phyloP scores from a whole-genome alignment of 2,329 filamentous ascomycete species.

The Pseudogymnoascus destructans region DNA sequence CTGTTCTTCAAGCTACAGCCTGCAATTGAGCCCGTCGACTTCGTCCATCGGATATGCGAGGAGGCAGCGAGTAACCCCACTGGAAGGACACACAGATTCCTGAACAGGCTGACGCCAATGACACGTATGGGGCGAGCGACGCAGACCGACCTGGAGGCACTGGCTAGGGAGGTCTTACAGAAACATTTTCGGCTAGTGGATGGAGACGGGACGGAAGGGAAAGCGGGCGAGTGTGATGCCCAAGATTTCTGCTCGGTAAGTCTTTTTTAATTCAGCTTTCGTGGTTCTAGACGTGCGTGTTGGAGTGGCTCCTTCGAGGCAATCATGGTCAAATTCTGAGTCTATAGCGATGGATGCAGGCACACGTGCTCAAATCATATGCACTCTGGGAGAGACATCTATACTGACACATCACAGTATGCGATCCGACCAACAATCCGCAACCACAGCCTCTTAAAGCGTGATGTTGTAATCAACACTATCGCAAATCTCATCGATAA shows the following conservation, averaged over 20 bases:
- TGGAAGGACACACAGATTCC: slow-evolving; percentile 39
- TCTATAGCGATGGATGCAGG: neutral
- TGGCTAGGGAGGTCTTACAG: slow-evolving; percentile 49
- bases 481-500: slow-evolving; percentile 44
- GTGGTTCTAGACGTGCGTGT: neutral
- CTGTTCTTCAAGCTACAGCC: slow-evolving; percentile 46
- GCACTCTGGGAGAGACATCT: neutral
- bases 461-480: slow-evolving; percentile 53
- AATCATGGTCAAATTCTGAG: neutral
- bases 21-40: slow-evolving; percentile 42
- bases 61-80: slow-evolving; percentile 35
- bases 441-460: slow-evolving; percentile 55
- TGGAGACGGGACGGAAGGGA: slow-evolving; percentile 16
- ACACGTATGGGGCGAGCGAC: slow-evolving; percentile 49
- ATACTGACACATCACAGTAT: slow-evolving; percentile 40
- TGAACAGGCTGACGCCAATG: slow-evolving; percentile 48
- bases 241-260: slow-evolving; percentile 15
- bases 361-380: neutral
- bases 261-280: neutral
- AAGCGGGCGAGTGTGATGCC: slow-evolving; percentile 14
- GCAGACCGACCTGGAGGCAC: slow-evolving; percentile 51
- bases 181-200: slow-evolving; percentile 44
- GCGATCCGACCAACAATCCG: slow-evolving; percentile 72
- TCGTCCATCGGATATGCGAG: slow-evolving; percentile 41
- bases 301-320: neutral